Evolutionary conservation across 805 yeast species (phyloP), one percentile per base, ranked within the genome.

Genomic region (Brettanomyces sp.): DNA sequence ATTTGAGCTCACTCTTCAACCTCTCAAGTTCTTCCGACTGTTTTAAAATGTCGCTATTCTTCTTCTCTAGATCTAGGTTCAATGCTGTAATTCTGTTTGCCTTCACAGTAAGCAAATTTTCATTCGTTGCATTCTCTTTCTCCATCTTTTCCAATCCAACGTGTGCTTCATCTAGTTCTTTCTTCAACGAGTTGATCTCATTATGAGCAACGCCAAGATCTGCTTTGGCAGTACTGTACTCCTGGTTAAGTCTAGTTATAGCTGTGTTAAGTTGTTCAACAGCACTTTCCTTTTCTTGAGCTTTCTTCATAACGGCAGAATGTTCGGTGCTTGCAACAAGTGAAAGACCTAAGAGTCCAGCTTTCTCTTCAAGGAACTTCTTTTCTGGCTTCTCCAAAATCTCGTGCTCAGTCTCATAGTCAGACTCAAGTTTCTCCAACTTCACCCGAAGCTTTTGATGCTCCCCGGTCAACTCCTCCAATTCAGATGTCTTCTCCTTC

Each of bases 281-380:
- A 12, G 34, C 25, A 7, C 25, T 24, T 34, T 39, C 42, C 42
- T 39, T 39, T 7, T 22, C 32, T 5, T 33, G 35, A 32, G 48
- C 48, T 14, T 35, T 21, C 33, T 39, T 46, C 8, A 36, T 33
- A 22, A 41, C 33, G 13, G 36, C 25, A 12, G 28, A 36, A 37
- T 53, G 51, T 21, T 53, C 56, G 37, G 59, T 54, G 25, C 57
- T 23, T 4, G 56, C 48, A n/a, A 53, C 52, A 23, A 49, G 46
- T 28, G 32, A 28, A 28, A 28, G 11, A 0, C 54, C 60, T 11
- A 44, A 42, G 8, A 14, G 37, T n/a, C 32, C 22, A 2, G 62
- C 57, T 41, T 52, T 54, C 7, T 41, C 42, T 33, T 44, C 42
- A 4, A 59, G 23, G 36, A 59, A 61, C 0, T 58, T 63, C 23